Evolutionary conservation across 768 basidiomycete species (phyloP).

Genomic region (Leccinum incarnatum): DNA sequence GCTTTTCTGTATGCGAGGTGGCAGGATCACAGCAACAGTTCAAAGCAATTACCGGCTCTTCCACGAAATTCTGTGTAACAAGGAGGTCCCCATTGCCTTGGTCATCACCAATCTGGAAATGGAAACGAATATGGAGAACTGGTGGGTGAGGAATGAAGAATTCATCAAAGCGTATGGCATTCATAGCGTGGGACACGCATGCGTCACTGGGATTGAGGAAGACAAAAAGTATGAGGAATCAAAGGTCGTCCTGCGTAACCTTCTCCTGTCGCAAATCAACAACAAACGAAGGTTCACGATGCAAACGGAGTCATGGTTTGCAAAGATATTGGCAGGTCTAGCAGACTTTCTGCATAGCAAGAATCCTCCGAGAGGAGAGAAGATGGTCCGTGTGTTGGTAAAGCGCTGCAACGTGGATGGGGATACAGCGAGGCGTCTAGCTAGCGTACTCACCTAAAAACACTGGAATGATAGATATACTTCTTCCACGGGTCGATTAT

Average conservation of each 20-base stretch:
- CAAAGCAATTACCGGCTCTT: slow-evolving; percentile 41
- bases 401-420: slow-evolving; percentile 30
- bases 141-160: slow-evolving; percentile 32
- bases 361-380: slow-evolving; percentile 26
- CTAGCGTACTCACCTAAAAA: slow-evolving; percentile 8
- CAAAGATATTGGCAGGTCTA: slow-evolving; percentile 21
- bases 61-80: slow-evolving; percentile 37
- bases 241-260: slow-evolving; percentile 20
- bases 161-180: slow-evolving; percentile 28
- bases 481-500: background rate
- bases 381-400: slow-evolving; percentile 20
- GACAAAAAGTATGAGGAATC: slow-evolving; percentile 37
- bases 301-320: slow-evolving; percentile 27
- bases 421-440: slow-evolving; percentile 25
- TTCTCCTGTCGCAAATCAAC: slow-evolving; percentile 15
- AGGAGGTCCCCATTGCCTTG: slow-evolving; percentile 38
- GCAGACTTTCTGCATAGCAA: slow-evolving; percentile 18
- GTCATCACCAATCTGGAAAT: slow-evolving; percentile 42
- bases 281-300: slow-evolving; percentile 21
- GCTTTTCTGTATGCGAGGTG: slow-evolving; percentile 38
- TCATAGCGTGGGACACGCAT: slow-evolving; percentile 35
- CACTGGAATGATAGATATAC: background rate
- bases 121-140: slow-evolving; percentile 33
- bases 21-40: slow-evolving; percentile 28
- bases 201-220: slow-evolving; percentile 38